A percentile compares a stretch with the other conserved stretches of the same genome.
Evolutionary conservation across 2,329 filamentous ascomycete species (phyloP).

Genomic region (Thielaviopsis cerberus): DNA sequence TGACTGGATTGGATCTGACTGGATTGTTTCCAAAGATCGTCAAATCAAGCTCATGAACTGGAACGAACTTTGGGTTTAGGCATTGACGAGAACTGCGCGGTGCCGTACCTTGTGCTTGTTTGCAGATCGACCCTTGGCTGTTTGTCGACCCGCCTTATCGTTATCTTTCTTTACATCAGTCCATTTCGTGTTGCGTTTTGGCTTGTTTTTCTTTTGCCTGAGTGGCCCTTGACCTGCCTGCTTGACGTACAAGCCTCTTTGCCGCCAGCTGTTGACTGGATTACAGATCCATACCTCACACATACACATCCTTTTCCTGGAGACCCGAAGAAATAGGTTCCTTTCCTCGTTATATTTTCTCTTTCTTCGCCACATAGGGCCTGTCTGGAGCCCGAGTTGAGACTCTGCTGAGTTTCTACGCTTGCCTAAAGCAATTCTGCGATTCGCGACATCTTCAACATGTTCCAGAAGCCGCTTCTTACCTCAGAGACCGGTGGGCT

Average conservation of each 20-base stretch:
- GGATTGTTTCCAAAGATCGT: background rate
- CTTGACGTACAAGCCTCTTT: background rate
- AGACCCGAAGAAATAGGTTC: background rate
- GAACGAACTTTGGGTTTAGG: background rate
- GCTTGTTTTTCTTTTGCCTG: background rate
- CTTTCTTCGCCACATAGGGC: background rate
- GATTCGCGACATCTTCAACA: background rate
- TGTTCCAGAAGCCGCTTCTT: conserved; percentile 8
- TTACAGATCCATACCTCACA: background rate
- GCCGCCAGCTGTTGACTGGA: background rate
- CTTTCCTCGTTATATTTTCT: background rate
- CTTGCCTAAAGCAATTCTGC: background rate
- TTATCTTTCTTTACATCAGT: background rate
- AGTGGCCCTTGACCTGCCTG: background rate
- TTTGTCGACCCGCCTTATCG: background rate
- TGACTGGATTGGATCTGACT: background rate
- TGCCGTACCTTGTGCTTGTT: background rate
- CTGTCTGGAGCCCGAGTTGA: background rate
- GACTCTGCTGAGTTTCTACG: background rate
- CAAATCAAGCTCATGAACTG: background rate
- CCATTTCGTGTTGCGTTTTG: background rate
- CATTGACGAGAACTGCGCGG: background rate
- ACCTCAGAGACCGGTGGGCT: conserved; percentile 5
- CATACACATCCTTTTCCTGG: background rate
- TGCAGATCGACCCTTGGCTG: background rate